Conservation (phyloP, 495 filamentous ascomycete species). For the Viridothelium virens region DNA sequence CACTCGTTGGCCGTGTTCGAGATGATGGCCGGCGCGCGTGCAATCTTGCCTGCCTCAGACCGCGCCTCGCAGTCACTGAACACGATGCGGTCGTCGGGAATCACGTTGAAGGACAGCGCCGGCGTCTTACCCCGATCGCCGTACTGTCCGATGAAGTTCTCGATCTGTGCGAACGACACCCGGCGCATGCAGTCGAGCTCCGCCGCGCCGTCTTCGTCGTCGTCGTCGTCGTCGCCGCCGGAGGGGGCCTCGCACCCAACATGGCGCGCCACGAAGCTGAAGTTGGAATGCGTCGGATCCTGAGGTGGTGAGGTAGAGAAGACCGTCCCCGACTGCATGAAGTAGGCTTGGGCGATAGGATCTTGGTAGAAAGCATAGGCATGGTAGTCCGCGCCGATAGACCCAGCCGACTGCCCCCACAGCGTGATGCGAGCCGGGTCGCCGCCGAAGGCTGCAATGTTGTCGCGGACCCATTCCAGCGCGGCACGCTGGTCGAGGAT, state of each 20-base stretch:
- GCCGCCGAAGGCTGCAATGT: conserved; percentile 29
- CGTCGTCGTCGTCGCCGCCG: conserved; percentile 27
- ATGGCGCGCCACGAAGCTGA: conserved; percentile 23
- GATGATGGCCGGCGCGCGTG: conserved; percentile 26
- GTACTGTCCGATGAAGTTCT: conserved; percentile 23
- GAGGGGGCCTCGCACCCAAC: conserved; percentile 22
- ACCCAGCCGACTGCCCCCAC: conserved; percentile 27
- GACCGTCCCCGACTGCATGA: conserved; percentile 4
- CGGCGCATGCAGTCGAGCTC: conserved; percentile 25
- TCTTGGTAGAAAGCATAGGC: conserved; percentile 22
- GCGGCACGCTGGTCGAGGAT: conserved; percentile 31
- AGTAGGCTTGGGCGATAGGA: conserved; percentile 13
- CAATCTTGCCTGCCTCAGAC: conserved; percentile 20
- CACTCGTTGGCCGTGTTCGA: conserved; percentile 16
- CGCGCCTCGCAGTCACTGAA: conserved; percentile 20
- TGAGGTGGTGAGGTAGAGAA: background rate
- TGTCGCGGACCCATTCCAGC: conserved; percentile 28
- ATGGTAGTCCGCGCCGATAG: conserved; percentile 9
- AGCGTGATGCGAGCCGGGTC: conserved; percentile 27
- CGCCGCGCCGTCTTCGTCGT: conserved; percentile 17
- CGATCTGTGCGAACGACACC: conserved; percentile 20
- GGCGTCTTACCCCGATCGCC: background rate
- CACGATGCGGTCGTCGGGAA: conserved; percentile 28
- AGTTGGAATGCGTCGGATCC: conserved; percentile 10
- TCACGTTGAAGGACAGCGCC: conserved; percentile 19